Conservation (phyloP, 768 basidiomycete species). For the Suillus subalutaceus region DNA sequence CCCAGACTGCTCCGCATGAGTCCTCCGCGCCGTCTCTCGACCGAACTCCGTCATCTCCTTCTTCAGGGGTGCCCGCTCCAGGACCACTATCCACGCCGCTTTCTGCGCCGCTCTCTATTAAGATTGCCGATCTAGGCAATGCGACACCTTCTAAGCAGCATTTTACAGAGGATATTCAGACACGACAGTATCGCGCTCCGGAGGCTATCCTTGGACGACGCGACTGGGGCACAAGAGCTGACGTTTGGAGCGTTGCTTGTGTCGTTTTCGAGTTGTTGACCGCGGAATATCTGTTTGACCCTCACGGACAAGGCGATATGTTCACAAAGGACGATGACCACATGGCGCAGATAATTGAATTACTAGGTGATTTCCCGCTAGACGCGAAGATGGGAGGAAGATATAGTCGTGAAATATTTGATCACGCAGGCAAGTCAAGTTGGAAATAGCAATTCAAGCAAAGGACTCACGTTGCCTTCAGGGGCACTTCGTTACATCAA, state of each 20-base stretch:
- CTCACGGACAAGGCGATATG: conserved; percentile 75
- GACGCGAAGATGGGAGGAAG: conserved; percentile 82
- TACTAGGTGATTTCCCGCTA: conserved; percentile 77
- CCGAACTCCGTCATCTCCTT: conserved; percentile 22
- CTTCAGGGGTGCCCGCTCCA: conserved; percentile 25
- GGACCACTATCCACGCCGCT: conserved; percentile 26
- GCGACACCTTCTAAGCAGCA: conserved; percentile 90
- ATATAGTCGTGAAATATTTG: conserved; percentile 85
- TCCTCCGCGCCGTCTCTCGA: conserved; percentile 17
- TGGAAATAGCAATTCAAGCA: conserved; percentile 10
- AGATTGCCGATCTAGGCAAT: conserved; percentile 94
- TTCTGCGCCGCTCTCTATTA: conserved; percentile 68
- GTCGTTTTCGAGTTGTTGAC: conserved; percentile 90
- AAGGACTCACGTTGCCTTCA: conserved; percentile 26
- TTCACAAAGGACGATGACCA: conserved; percentile 96
- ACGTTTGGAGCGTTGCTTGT: conserved; percentile 93
- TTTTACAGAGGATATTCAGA: conserved; percentile 95
- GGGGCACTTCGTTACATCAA: conserved; percentile 74
- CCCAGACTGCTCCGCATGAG: conserved; percentile 59
- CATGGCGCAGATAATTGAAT: conserved; percentile 92
- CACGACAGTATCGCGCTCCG: conserved; percentile 94
- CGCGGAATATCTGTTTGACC: conserved; percentile 91
- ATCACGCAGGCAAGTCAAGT: conserved; percentile 56
- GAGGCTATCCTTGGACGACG: conserved; percentile 88
- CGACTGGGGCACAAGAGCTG: conserved; percentile 85